Base-by-base conservation (phyloP, 192 early-diverging fungal species). In the Backusella psychrophila region DNA sequence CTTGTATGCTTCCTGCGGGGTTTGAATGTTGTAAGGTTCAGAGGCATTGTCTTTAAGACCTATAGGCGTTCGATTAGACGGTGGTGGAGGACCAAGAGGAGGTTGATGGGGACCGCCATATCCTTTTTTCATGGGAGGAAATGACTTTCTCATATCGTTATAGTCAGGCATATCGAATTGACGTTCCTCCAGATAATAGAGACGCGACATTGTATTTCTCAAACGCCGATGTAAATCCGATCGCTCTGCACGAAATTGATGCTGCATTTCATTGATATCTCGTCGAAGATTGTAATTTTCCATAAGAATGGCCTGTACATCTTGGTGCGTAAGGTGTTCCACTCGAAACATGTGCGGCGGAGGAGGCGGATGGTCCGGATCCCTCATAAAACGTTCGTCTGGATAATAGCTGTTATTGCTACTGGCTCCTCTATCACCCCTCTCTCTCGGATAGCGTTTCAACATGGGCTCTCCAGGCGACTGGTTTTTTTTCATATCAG, bases 151-250 rank as follows among this genome's bases (percentile, higher is more conserved):
- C 26, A 8, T 23, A 29, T 26, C 56, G 12, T 14, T 29, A 12
- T 63, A 63, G 8, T 63, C 56, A 11, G 56, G 56, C 8, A 63
- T 63, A 29, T 29, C 56, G 26, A 29, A 63, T 63, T 63, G 56
- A 12, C 56, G 56, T 0, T 71, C 70, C 31, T 71, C 70, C 21
- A 71, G 42, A 33, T 71, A 71, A 9, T 34, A 41, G 17, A 71
- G 39, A 31, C 70, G 39, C 21, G 70, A 42, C 41, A 29, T 71
- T 1, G 42, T 71, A 71, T 71, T 42, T 31, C 41, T 44, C 17
- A 71, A 71, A 19, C 44, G 41, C 33, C 70, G 21, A 31, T 71
- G 70, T 49, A 71, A 33, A 46, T 71, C 70, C 6, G 42, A 15
- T 34, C 42, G 23, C 15, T 71, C 70, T 11, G 39, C 29, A 31